Base-by-base conservation (phyloP, 2,329 filamentous ascomycete genomes). In the Fusarium caatingaense region DNA sequence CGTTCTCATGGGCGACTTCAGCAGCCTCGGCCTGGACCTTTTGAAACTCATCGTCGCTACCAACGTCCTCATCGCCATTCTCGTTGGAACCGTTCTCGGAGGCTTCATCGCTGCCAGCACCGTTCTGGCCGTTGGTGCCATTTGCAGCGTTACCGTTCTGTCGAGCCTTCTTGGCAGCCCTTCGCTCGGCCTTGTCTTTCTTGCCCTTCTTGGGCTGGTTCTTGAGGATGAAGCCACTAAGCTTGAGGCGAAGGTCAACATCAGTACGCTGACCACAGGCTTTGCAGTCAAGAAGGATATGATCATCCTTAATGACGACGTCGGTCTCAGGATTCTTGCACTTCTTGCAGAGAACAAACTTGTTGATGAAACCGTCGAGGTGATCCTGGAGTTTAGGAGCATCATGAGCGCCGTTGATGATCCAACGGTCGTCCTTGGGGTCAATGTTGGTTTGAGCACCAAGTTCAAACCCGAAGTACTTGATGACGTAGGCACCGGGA, bases 261-360 rank as follows among this genome's bases (percentile, higher is more conserved):
- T 96, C 91, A 73, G 92, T 92, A 78, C 93, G 94, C 83, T 97
- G 92, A 79, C 96, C 96, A 79, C 96, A 99, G 69, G 96, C 96
- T 86, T 99, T 99, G 91, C 96, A 99, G 84, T 99, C 96, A 74
- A 98, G 90, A 69, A 93, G 83, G 81, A 99, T 98, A 79, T 88
- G 90, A 58, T 92, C 93, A 77, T 98, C 94, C 84, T 97, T 98
- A 87, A 98, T 93, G 78, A 92, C 89, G 78, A 98, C 91, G 73
- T 97, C 94, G 73, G 96, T 99, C 87, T 99, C 96, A 37, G 96
- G 96, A 82, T 99, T 99, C 90, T 97, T 97, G 91, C 96, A 99
- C 82, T 97, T 95, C 86, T 97, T 97, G 92, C 96, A 99, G 71
- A 99, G 94, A 77, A 99, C 96, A 75, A 98, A 99, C 85, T 93